Base-by-base conservation (phyloP, 345 rosid species). In the Eucalyptus marginata region DNA sequence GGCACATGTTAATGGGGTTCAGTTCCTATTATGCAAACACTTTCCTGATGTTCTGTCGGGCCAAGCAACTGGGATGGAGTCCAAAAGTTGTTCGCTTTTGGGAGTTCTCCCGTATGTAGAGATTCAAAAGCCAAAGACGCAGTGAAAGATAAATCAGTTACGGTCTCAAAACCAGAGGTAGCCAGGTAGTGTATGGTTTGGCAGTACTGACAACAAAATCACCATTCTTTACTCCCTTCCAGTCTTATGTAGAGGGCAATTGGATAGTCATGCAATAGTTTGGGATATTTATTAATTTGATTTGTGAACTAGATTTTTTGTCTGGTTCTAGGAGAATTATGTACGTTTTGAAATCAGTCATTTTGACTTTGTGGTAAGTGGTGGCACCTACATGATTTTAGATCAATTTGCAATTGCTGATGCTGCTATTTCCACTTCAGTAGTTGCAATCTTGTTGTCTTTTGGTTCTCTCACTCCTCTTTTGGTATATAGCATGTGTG, bases 41-140 rank as follows among this genome's bases (percentile, higher is more conserved):
- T 24, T 97, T 96, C 94, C 91, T 97, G 94, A 97, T 97, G 99
- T 97, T 97, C 89, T 96, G 99, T 84, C 95, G 98, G 50, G 99
- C 99, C 59, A 93, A 97, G 90, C 99, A 96, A 87, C 90, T 94
- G 46, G 96, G 94, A 27, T 96, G 99, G 99, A 90, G 90, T 62
- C 99, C 99, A 3, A 93, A 92, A 88, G 95, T 97, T 22, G 95
- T 90, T 85, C 86, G 89, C 86, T 89, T 92, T 85, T 91, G 90
- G 97, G 98, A 25, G 54, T 93, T 76, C 91, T 96, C 87, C 99
- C 99, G 0, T 96, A 94, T 62, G 96, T 97, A 90, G 95, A 93
- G 94, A 93, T 96, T 87, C 92, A 94, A 88, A 97, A 96, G 92
- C 96, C 94, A 5, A 97, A 97, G 89, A 36, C 88, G 16, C 95